A percentile compares a stretch with the other conserved stretches of the same genome.
phyloP scores from a whole-genome alignment of 139 green algal genomes.

The Nannochloris sp. region DNA sequence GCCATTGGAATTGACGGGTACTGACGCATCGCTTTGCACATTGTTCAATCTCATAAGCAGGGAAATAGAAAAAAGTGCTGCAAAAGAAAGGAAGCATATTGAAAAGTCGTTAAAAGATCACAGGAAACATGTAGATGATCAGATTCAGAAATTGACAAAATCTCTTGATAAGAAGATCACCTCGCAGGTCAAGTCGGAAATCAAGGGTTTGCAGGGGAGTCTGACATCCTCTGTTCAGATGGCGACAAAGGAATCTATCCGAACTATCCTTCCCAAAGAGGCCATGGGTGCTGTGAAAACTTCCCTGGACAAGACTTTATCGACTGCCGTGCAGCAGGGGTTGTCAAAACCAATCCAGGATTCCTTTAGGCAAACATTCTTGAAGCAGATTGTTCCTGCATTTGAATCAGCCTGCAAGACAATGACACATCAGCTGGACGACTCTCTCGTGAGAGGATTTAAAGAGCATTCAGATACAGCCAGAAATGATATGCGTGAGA shows the following conservation, averaged over 20 bases:
- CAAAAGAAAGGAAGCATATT: background rate
- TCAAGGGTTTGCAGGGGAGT: background rate
- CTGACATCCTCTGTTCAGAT: slow-evolving; percentile 15
- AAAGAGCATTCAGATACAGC: slow-evolving; percentile 38
- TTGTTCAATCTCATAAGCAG: background rate
- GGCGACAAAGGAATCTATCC: slow-evolving; percentile 15
- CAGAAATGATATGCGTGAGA: slow-evolving; percentile 7
- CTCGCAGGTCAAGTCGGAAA: slow-evolving; percentile 9
- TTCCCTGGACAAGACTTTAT: slow-evolving; percentile 29
- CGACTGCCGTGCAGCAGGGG: slow-evolving; percentile 24
- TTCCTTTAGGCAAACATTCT: slow-evolving; percentile 40
- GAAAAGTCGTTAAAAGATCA: slow-evolving; percentile 4
- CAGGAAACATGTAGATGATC: slow-evolving; percentile 10
- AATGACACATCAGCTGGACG: slow-evolving; percentile 66
- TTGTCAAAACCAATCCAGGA: slow-evolving; percentile 45
- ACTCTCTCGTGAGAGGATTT: slow-evolving; percentile 49
- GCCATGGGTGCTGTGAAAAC: slow-evolving; percentile 11
- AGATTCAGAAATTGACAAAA: slow-evolving; percentile 5
- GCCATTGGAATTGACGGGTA: background rate
- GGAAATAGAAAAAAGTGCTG: background rate
- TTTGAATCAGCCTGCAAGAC: slow-evolving; percentile 55
- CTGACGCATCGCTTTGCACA: background rate
- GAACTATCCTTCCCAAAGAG: slow-evolving; percentile 19
- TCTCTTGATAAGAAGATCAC: background rate
- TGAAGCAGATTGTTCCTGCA: slow-evolving; percentile 48